Evolutionary conservation across 768 basidiomycete genomes (phyloP).

Genomic region (Agaricus subrufescens): DNA sequence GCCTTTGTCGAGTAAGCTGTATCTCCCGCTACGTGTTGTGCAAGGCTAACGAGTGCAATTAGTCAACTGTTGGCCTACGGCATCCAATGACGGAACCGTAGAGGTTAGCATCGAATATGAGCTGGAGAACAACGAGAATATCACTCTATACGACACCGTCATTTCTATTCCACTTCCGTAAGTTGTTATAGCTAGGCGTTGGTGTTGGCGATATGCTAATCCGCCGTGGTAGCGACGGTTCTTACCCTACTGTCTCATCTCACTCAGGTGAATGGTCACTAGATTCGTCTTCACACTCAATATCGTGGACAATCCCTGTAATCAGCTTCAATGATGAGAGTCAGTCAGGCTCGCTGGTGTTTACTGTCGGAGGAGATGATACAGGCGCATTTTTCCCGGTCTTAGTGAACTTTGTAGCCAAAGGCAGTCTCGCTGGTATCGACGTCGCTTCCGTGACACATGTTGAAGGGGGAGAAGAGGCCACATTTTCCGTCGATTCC

Average conservation of each 20-base stretch:
- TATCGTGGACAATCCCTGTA: slow-evolving; percentile 80
- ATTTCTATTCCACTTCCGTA: slow-evolving; percentile 94
- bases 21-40: background rate
- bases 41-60: slow-evolving; percentile 4
- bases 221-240: slow-evolving; percentile 49
- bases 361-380: slow-evolving; percentile 84
- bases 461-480: slow-evolving; percentile 36
- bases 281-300: slow-evolving; percentile 71
- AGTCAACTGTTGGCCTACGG: slow-evolving; percentile 98
- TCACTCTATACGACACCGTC: slow-evolving; percentile 78
- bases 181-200: slow-evolving; percentile 23
- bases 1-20: slow-evolving; percentile 78
- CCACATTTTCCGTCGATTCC: slow-evolving; percentile 49
- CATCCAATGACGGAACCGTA: slow-evolving; percentile 85
- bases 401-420: slow-evolving; percentile 70
- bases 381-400: slow-evolving; percentile 90
- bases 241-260: slow-evolving; percentile 80
- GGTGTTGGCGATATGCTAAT: background rate
- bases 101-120: slow-evolving; percentile 98
- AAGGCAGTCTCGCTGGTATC: slow-evolving; percentile 79
- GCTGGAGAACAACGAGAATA: slow-evolving; percentile 70
- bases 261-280: slow-evolving; percentile 79
- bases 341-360: slow-evolving; percentile 84
- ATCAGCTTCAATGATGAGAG: slow-evolving; percentile 57
- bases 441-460: slow-evolving; percentile 56